A percentile compares a stretch with the other conserved stretches of the same genome.
Conservation (phyloP, 345 rosid genomes). For the Turritis glabra region DNA sequence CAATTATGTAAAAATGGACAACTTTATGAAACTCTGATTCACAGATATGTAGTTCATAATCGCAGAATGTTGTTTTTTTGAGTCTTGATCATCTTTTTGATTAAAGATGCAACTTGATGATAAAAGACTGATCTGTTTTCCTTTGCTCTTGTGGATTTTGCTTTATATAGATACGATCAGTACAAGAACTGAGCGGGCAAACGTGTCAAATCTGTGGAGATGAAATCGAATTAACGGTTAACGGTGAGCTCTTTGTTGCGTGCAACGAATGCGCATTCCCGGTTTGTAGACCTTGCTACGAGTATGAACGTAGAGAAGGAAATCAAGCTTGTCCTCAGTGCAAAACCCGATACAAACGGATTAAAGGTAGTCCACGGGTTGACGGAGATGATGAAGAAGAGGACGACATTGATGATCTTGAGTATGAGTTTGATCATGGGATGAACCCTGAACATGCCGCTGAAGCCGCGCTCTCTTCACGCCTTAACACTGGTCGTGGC, state of each 20-base stretch:
- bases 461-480: conserved; percentile 60
- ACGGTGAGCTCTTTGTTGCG: conserved; percentile 83
- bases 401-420: conserved; percentile 88
- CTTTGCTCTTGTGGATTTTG: conserved; percentile 5
- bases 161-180: conserved; percentile 78
- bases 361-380: conserved; percentile 93
- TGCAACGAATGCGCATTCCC: conserved; percentile 99
- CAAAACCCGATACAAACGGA: conserved; percentile 84
- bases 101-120: background rate
- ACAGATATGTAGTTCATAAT: background rate
- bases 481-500: conserved; percentile 60
- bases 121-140: conserved; percentile 20
- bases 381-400: conserved; percentile 98
- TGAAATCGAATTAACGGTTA: conserved; percentile 71
- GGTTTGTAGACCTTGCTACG: conserved; percentile 94
- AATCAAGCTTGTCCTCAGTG: conserved; percentile 97
- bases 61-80: background rate
- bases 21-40: background rate
- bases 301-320: conserved; percentile 96
- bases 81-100: background rate
- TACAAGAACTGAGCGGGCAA: conserved; percentile 84
- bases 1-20: background rate
- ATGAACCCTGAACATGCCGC: conserved; percentile 59
- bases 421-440: conserved; percentile 75
- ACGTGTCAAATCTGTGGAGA: conserved; percentile 92